Percentiles rank a stretch among this genome's conserved stretches.
Conservation (phyloP, 176 grass and related monocot species). For the Paspalum notatum region DNA sequence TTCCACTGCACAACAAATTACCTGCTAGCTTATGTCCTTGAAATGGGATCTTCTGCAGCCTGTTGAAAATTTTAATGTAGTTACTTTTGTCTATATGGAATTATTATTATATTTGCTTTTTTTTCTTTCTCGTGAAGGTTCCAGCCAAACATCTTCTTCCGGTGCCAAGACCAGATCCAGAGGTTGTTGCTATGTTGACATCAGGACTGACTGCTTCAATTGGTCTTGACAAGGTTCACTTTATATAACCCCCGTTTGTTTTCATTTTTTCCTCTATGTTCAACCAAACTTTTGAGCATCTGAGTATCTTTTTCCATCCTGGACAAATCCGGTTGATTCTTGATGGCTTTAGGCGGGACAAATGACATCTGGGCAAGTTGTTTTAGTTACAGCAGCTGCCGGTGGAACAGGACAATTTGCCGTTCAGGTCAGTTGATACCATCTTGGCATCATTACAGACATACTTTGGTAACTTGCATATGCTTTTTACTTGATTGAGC, state of each 20-base stretch:
- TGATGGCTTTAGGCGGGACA: constrained; percentile 71
- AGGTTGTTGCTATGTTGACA: constrained; percentile 98
- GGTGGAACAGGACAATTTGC: constrained; percentile 98
- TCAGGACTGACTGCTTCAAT: constrained; percentile 99
- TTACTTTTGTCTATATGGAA: constrained; percentile 18
- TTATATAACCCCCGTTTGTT: constrained; percentile 17
- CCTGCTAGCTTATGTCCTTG: not conserved
- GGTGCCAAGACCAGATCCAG: constrained; percentile 86
- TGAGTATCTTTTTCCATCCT: constrained; percentile 23
- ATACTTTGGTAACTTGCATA: constrained; percentile 18
- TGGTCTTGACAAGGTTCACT: constrained; percentile 87
- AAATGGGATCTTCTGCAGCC: constrained; percentile 29
- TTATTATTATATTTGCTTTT: constrained; percentile 35
- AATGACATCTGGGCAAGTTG: constrained; percentile 80
- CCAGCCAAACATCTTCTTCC: constrained; percentile 95
- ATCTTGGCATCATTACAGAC: constrained; percentile 24
- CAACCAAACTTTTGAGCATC: constrained; percentile 8
- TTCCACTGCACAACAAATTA: constrained; percentile 37
- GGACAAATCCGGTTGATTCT: constrained; percentile 20
- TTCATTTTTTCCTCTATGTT: constrained; percentile 30
- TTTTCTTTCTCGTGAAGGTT: constrained; percentile 69
- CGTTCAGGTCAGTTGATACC: constrained; percentile 73
- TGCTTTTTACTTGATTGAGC: constrained; percentile 16
- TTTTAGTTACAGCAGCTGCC: constrained; percentile 93
- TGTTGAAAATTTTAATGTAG: not conserved